These are phyloP conservation scores for Mimosa bimucronata DNA, from an alignment of 306 rosid species.

Conservation along the genomic window DNA sequence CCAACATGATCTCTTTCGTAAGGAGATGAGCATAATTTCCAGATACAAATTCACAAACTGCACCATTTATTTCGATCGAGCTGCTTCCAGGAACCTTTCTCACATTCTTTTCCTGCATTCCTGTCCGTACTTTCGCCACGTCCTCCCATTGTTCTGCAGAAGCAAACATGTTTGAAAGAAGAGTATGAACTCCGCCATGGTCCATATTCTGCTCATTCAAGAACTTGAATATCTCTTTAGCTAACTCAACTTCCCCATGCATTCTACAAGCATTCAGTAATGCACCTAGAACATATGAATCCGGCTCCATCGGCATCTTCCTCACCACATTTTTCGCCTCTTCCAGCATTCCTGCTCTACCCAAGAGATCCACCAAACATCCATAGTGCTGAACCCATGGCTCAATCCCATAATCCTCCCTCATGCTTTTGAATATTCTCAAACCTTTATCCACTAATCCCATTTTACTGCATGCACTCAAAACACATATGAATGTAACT, in stretches of 20 bases:
- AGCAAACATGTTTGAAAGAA: constrained; percentile 53
- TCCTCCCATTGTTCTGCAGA: constrained; percentile 50
- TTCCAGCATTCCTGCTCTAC: constrained; percentile 55
- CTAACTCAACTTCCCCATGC: constrained; percentile 50
- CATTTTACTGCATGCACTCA: constrained; percentile 57
- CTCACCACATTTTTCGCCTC: constrained; percentile 48
- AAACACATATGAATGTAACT: constrained; percentile 49
- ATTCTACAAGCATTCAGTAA: constrained; percentile 55
- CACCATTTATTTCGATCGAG: constrained; percentile 45
- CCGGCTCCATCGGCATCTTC: constrained; percentile 56
- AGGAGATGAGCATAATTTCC: constrained; percentile 43
- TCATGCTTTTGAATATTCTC: constrained; percentile 48
- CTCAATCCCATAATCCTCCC: constrained; percentile 31
- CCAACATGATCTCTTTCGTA: constrained; percentile 35
- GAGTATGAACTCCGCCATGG: constrained; percentile 51
- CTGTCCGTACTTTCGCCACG: constrained; percentile 46
- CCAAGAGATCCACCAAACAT: constrained; percentile 58
- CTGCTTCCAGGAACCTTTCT: constrained; percentile 56
- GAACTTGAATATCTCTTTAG: constrained; percentile 38
- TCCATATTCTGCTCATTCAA: constrained; percentile 46
- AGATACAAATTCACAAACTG: constrained; percentile 46
- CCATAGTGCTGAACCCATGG: constrained; percentile 55
- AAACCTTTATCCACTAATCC: constrained; percentile 53
- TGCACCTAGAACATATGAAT: constrained; percentile 53
- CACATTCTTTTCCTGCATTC: constrained; percentile 46